Base-by-base conservation (phyloP, 805 yeast species). In the Kodamaea kaohsiungensis region DNA sequence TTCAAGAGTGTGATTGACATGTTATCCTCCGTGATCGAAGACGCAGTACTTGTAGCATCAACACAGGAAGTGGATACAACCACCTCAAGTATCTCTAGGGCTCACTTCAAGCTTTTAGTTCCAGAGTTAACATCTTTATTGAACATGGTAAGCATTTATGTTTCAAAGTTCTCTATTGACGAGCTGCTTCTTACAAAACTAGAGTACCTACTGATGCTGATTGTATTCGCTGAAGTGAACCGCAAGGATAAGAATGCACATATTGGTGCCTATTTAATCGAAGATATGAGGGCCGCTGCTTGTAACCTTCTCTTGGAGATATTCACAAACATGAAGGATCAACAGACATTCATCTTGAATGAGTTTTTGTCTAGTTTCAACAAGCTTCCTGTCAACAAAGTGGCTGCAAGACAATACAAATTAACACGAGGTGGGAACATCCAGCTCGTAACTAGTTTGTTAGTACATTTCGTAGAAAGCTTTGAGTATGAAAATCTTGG, bases 121-220 rank as follows among this genome's bases (percentile, higher is more conserved):
- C 40, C 51, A 6, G 68, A 64, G 13, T 40, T 65, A 8, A 25
- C 57, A 13, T 15, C 43, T 9, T 49, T 57, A 3, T 42, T 62
- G 4, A 48, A 17, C 7, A 19, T 54, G 49, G 17, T 67, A 2
- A 43, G 59, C 5, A 35, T 17, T 8, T 57, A 60, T 39, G 46
- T 60, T 12, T 51, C 49, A 10, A 48, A 48, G 6, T 53, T 57
- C 37, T 51, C 53, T 4, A 53, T 67, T 0, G 71, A 83, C 52
- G 92, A 87, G 40, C 73, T 70, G 2, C 61, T 79, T 0, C 62
- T 87, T 8, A 84, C 91, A 0, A 81, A 79, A 56, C 60, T 89
- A 27, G 89, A 87, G 56, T 87, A 83, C 59, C 64, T 83, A 19
- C 67, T 79, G 7, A 59, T 75, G 7, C 66, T 65, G 33, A 59